A percentile compares a stretch with the other conserved stretches of the same genome.
Evolutionary conservation across 2,329 filamentous ascomycete genomes (phyloP).

Genomic region (Lecanicillium sp.): DNA sequence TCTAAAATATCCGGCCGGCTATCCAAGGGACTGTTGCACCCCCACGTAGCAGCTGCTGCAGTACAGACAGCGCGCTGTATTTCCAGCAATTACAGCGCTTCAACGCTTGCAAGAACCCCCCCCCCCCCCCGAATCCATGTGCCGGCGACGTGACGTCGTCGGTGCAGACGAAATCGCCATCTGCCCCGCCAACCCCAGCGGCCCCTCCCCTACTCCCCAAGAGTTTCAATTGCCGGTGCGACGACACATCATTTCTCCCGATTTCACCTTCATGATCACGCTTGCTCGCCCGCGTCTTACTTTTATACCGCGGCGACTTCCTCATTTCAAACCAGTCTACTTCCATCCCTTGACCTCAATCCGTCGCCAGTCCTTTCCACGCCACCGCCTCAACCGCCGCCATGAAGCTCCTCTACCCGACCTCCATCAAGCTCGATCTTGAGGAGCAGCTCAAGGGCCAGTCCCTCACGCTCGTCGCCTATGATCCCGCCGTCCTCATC

Average conservation of each 20-base stretch:
- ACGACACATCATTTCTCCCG: neutral
- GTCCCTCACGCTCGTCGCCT: constrained; percentile 23
- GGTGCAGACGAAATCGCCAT: neutral
- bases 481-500: constrained; percentile 51
- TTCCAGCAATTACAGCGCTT: neutral
- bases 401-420: constrained; percentile 64
- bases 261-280: neutral
- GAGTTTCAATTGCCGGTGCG: constrained; percentile 7
- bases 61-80: no score
- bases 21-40: no score
- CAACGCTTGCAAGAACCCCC: no score
- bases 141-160: neutral
- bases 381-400: constrained; percentile 16
- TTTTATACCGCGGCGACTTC: neutral
- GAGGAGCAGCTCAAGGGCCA: constrained; percentile 17
- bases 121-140: neutral
- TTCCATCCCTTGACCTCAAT: neutral
- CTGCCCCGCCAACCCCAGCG: constrained; percentile 1
- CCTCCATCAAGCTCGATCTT: constrained; percentile 52
- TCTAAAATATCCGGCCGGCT: no score
- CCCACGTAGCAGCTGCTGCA: no score
- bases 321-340: neutral
- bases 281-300: neutral
- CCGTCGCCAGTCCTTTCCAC: neutral
- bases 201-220: neutral